phyloP scores from a whole-genome alignment of 352 stramenopile genomes.

The Globisporangium carolinianum region DNA sequence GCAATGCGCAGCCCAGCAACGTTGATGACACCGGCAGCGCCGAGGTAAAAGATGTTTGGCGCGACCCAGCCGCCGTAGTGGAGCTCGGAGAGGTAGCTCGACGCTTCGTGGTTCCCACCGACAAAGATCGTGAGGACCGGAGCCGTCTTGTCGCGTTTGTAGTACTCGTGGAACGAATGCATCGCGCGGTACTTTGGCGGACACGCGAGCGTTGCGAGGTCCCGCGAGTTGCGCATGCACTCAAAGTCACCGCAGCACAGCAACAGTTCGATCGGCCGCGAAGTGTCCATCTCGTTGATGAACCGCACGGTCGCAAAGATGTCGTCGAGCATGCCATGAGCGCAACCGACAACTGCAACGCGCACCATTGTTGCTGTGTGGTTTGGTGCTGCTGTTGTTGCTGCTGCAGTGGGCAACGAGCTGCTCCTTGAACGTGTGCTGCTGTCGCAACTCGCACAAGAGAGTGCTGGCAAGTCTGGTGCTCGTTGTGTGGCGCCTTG shows the following conservation, averaged over 20 bases:
- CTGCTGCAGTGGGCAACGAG: too few relatives aligned
- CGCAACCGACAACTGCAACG: conserved; percentile 96
- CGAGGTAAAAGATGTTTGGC: conserved; percentile 95
- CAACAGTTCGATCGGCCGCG: conserved; percentile 89
- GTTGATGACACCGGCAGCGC: conserved; percentile 77
- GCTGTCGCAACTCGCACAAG: too few relatives aligned
- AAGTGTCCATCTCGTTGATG: conserved; percentile 85
- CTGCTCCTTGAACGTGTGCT: too few relatives aligned
- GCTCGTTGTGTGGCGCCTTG: too few relatives aligned
- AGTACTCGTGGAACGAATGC: conserved; percentile 90
- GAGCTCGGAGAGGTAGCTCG: conserved; percentile 90
- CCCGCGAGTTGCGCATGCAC: conserved; percentile 89
- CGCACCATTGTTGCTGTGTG: background rate
- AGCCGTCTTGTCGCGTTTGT: conserved; percentile 76
- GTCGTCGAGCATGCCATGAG: conserved; percentile 96
- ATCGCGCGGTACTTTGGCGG: conserved; percentile 87
- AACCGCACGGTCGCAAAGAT: conserved; percentile 95
- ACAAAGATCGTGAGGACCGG: conserved; percentile 92
- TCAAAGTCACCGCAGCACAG: conserved; percentile 99
- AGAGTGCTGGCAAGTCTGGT: too few relatives aligned
- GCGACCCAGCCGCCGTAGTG: conserved; percentile 94
- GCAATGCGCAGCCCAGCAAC: conserved; percentile 84
- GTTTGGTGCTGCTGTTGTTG: too few relatives aligned
- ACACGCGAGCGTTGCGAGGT: conserved; percentile 89
- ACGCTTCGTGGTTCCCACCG: conserved; percentile 95